A percentile compares a stretch with the other conserved stretches of the same genome.
Conservation (phyloP, 192 early-diverging fungal species). For the Physocladia obscura region DNA sequence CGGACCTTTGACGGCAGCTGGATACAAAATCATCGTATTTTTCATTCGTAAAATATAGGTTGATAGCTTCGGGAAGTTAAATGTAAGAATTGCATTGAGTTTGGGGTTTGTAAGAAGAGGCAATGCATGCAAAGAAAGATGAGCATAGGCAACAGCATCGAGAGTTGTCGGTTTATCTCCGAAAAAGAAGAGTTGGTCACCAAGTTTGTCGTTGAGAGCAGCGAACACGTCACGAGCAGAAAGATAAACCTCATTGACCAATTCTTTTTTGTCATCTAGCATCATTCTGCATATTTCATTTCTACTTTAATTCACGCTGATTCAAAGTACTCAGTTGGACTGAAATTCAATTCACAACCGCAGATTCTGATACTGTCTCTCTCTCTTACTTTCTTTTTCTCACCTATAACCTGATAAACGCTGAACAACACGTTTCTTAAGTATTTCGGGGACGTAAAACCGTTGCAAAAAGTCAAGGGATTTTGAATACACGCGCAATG, state of each 20-base stretch:
- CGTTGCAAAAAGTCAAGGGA: constrained; percentile 69
- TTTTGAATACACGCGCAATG: constrained; percentile 70
- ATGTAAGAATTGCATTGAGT: constrained; percentile 64
- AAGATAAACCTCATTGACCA: constrained; percentile 56
- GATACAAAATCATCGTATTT: constrained; percentile 35
- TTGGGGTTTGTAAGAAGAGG: constrained; percentile 72
- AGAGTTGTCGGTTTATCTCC: constrained; percentile 73
- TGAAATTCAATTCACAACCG: too few relatives aligned
- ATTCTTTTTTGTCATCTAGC: constrained; percentile 44
- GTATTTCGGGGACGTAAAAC: constrained; percentile 69
- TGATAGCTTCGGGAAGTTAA: constrained; percentile 67
- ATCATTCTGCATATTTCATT: constrained; percentile 40
- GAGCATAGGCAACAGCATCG: constrained; percentile 81
- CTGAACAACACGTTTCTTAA: constrained; percentile 67
- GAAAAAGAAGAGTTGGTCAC: constrained; percentile 77
- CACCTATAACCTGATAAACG: constrained; percentile 63
- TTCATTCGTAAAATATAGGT: constrained; percentile 64
- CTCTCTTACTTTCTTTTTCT: too few relatives aligned
- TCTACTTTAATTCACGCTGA: too few relatives aligned
- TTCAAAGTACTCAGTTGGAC: too few relatives aligned
- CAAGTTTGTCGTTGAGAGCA: constrained; percentile 70
- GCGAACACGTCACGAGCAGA: constrained; percentile 67
- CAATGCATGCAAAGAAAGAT: constrained; percentile 74
- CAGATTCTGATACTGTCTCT: too few relatives aligned
- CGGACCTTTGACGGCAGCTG: constrained; percentile 38